A percentile compares a stretch with the other conserved stretches of the same genome.
These are phyloP conservation scores for Geotrichum phurueaensis DNA, from an alignment of 1,139 yeast genomes.

Conservation along the genomic window DNA sequence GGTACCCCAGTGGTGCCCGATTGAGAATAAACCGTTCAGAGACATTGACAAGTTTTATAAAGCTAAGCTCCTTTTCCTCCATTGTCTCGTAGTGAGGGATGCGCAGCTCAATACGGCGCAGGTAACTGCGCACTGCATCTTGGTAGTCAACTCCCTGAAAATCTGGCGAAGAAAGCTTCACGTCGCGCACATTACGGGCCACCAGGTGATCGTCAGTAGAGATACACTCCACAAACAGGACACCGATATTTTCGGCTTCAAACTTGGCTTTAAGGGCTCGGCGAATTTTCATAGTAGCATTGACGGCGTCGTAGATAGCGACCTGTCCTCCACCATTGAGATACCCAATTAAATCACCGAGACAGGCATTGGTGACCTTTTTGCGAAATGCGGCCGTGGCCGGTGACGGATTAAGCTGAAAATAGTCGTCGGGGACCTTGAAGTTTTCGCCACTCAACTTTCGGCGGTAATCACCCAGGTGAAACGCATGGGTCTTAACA, in stretches of 20 bases:
- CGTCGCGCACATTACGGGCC: slow-evolving; percentile 75
- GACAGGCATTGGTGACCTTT: slow-evolving; percentile 56
- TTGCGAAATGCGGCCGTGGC: slow-evolving; percentile 54
- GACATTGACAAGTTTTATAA: slow-evolving; percentile 77
- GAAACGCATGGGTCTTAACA: slow-evolving; percentile 86
- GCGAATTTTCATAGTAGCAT: slow-evolving; percentile 70
- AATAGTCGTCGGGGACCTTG: slow-evolving; percentile 63
- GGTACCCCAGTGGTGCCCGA: slow-evolving; percentile 77
- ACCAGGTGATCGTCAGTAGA: slow-evolving; percentile 70
- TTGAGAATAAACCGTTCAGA: slow-evolving; percentile 79
- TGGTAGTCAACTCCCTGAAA: slow-evolving; percentile 63
- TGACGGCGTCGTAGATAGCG: slow-evolving; percentile 93
- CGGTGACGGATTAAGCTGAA: slow-evolving; percentile 55
- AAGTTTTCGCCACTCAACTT: slow-evolving; percentile 36
- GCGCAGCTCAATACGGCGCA: slow-evolving; percentile 41
- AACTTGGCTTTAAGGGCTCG: slow-evolving; percentile 51
- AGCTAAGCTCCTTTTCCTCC: slow-evolving; percentile 52
- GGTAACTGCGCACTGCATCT: slow-evolving; percentile 40
- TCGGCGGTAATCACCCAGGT: slow-evolving; percentile 83
- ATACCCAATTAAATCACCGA: slow-evolving; percentile 63
- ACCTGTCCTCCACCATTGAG: slow-evolving; percentile 77
- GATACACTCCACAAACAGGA: slow-evolving; percentile 80
- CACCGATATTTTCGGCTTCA: slow-evolving; percentile 47
- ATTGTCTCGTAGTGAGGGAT: slow-evolving; percentile 45
- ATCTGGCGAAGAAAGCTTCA: slow-evolving; percentile 76